Base-by-base conservation (phyloP, 805 yeast genomes). In the Candida sonorensis region DNA sequence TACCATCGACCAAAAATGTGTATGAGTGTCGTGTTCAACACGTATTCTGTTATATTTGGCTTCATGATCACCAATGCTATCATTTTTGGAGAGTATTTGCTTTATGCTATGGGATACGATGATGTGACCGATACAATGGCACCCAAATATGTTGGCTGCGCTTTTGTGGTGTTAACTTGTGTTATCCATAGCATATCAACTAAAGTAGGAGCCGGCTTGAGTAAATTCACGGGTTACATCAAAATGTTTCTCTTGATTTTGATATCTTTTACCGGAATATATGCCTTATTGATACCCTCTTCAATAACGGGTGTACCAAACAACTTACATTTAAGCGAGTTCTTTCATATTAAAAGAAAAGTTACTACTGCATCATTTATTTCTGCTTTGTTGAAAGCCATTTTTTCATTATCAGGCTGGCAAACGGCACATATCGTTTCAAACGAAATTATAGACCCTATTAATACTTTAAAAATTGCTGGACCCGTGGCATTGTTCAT, bases 181-280 rank as follows among this genome's bases (percentile, higher is more conserved):
- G 17, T 57, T 0, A 51, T 79, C 12, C 84, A 81, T 43, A 76
- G 85, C 0, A 30, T 68, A 4, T 76, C 85, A 17, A 72, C 77
- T 2, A 69, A 59, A 35, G 66, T 66, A 41, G 88, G 88, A 0
- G 67, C 81, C 2, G 48, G 56, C 11, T 59, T 79, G 10, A 87
- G 81, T 48, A 81, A 80, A 44, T 38, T 71, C 10, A 53, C 81
- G 4, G 90, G 92, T 0, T 65, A 64, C 7, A 45, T 81, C 48
- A 82, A 82, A 50, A 49, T 82, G 29, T 48, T 60, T 3, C 55
- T 81, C 19, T 62, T 81, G 25, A 65, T 55, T 0, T 50, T 77
- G 1, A 72, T 81, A 66, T 62, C 75, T 3, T 30, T 66, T 4
- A 70, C 81, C 0, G 84, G 88, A 0, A 12, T 77, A 2, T 79